phyloP scores from a whole-genome alignment of 2,329 filamentous ascomycete species.

The Venturia carpophila region DNA sequence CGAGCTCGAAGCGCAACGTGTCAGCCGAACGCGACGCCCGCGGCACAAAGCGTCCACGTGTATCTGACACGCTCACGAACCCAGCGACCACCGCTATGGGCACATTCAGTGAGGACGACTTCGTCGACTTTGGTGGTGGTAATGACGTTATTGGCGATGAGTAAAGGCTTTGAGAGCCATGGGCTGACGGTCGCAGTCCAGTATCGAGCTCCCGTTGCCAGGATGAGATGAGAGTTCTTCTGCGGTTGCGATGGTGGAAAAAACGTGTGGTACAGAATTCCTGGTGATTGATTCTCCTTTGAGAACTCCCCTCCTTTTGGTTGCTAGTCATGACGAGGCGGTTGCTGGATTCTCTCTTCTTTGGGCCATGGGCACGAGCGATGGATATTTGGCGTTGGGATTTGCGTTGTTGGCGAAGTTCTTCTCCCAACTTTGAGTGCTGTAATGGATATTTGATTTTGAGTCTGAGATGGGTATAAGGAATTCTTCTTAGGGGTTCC shows the following conservation, averaged over 20 bases:
- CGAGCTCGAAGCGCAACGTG: neutral
- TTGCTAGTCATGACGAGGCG: no score
- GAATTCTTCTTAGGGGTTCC: no score
- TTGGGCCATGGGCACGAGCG: neutral
- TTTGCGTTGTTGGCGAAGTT: neutral
- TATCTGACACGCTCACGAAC: neutral
- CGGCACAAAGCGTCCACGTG: neutral
- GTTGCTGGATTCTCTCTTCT: neutral
- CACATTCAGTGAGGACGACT: neutral
- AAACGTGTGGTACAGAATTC: neutral
- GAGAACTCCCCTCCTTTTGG: neutral
- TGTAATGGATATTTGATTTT: no score
- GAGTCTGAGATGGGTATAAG: no score
- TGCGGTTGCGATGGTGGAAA: neutral
- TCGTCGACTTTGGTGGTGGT: slow-evolving; percentile 4
- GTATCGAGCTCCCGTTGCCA: neutral
- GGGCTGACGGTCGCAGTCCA: neutral
- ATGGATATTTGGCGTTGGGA: neutral
- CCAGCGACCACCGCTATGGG: neutral
- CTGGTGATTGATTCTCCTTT: neutral
- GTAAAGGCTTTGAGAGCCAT: neutral
- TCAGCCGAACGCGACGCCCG: neutral
- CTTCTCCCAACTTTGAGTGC: no score
- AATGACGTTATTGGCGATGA: neutral
- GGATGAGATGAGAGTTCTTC: neutral